These are phyloP conservation scores for Digitaria exilis DNA, from an alignment of 202 grass and related monocot species.

Conservation along the genomic window DNA sequence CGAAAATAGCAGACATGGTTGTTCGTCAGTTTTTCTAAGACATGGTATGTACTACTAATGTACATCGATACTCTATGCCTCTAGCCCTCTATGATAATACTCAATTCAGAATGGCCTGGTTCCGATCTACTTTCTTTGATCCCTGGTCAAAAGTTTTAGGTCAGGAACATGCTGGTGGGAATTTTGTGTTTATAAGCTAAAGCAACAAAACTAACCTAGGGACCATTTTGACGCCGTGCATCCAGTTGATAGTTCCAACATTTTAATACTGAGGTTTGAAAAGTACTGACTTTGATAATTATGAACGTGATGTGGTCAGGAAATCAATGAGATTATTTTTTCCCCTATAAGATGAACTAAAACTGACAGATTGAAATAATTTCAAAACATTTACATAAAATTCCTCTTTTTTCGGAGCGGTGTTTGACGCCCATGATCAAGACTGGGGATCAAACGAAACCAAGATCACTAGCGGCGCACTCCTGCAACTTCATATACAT, in stretches of 20 bases:
- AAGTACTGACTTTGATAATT: neutral
- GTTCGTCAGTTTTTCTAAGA: neutral
- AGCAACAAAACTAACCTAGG: neutral
- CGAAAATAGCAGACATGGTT: neutral
- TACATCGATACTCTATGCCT: neutral
- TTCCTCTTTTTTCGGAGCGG: too few relatives aligned
- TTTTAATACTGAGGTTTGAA: neutral
- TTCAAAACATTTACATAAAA: neutral
- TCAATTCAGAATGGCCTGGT: neutral
- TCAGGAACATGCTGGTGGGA: conserved; percentile 24
- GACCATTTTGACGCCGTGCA: conserved; percentile 29
- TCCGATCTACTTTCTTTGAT: neutral
- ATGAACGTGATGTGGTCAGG: neutral
- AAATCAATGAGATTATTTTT: neutral
- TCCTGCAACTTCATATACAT: neutral
- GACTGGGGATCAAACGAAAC: neutral
- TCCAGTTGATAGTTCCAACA: neutral
- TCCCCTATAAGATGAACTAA: neutral
- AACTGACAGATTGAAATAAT: neutral
- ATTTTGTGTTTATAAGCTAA: conserved; percentile 12
- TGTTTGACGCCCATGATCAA: neutral
- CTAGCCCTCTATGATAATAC: neutral
- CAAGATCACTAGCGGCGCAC: neutral
- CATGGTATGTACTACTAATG: neutral
- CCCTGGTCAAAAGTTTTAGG: conserved; percentile 39